Percentiles rank a stretch among this genome's conserved stretches.
These are phyloP conservation scores for Aspergillus transmontanensis DNA, from an alignment of 2,329 filamentous ascomycete species.

Conservation along the genomic window DNA sequence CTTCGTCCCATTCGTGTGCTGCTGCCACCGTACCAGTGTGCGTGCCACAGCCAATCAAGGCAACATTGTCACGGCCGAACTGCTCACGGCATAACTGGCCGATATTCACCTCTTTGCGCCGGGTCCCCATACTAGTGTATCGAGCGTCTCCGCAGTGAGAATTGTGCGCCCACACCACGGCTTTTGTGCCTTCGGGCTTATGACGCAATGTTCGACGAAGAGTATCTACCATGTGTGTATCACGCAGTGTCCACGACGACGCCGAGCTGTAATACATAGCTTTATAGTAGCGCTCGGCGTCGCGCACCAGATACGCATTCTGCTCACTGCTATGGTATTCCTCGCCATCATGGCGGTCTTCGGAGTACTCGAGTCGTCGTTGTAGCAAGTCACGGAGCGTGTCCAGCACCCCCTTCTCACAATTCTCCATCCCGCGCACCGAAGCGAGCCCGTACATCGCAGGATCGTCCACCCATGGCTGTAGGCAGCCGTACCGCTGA, in stretches of 20 bases:
- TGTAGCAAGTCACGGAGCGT: conserved; percentile 51
- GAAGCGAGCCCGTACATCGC: conserved; percentile 51
- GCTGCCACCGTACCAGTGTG: conserved; percentile 57
- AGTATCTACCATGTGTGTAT: conserved; percentile 56
- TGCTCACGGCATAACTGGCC: conserved; percentile 56
- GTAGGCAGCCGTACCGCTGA: conserved; percentile 49
- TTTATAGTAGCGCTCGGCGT: conserved; percentile 56
- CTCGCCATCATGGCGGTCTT: conserved; percentile 42
- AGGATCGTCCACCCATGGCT: conserved; percentile 54
- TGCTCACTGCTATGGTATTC: conserved; percentile 54
- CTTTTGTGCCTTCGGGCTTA: conserved; percentile 44
- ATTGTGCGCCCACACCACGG: conserved; percentile 58
- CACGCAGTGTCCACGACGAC: conserved; percentile 55
- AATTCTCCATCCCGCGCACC: conserved; percentile 47
- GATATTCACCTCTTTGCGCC: conserved; percentile 52
- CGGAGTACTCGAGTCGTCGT: conserved; percentile 46
- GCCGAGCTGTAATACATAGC: conserved; percentile 55
- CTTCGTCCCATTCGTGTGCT: conserved; percentile 53
- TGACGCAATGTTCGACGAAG: conserved; percentile 48
- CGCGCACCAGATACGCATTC: conserved; percentile 53
- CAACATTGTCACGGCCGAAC: conserved; percentile 44
- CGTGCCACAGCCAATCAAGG: conserved; percentile 52
- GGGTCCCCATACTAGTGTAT: conserved; percentile 52
- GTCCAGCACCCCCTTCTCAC: conserved; percentile 48
- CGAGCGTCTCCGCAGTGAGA: conserved; percentile 58